phyloP scores from a whole-genome alignment of 345 rosid genomes.

The Euclidium syriacum region DNA sequence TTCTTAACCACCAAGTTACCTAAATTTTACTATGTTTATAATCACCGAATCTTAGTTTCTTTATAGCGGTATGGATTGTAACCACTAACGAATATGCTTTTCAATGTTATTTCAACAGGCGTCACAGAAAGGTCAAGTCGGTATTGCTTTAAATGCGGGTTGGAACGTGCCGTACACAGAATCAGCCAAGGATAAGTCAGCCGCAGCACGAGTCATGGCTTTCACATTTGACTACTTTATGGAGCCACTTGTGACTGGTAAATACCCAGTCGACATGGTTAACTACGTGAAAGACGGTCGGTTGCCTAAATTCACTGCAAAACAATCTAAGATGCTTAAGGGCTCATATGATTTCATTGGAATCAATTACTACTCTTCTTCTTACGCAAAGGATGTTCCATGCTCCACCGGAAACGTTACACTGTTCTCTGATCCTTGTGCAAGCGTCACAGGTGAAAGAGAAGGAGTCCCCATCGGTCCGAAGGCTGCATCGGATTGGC shows the following conservation, averaged over 20 bases:
- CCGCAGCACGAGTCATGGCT: no score
- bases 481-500: slow-evolving; percentile 24
- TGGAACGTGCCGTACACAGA: no score
- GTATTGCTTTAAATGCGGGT: no score
- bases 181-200: no score
- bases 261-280: slow-evolving; percentile 32
- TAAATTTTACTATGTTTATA: no score
- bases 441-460: neutral
- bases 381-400: slow-evolving; percentile 19
- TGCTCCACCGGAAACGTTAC: neutral
- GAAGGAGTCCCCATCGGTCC: slow-evolving; percentile 30
- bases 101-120: no score
- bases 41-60: no score
- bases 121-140: no score
- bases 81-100: no score
- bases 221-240: slow-evolving; percentile 35
- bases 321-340: slow-evolving; percentile 34
- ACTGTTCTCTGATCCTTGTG: slow-evolving; percentile 25
- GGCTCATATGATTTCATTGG: no score
- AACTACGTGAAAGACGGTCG: slow-evolving; percentile 24
- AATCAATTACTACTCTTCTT: slow-evolving; percentile 37
- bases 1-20: no score
- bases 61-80: no score
- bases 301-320: slow-evolving; percentile 31
- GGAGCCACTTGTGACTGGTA: slow-evolving; percentile 32